A percentile compares a stretch with the other conserved stretches of the same genome.
These are phyloP conservation scores for Neurospora terricola DNA, from an alignment of 495 filamentous ascomycete genomes.

Conservation along the genomic window DNA sequence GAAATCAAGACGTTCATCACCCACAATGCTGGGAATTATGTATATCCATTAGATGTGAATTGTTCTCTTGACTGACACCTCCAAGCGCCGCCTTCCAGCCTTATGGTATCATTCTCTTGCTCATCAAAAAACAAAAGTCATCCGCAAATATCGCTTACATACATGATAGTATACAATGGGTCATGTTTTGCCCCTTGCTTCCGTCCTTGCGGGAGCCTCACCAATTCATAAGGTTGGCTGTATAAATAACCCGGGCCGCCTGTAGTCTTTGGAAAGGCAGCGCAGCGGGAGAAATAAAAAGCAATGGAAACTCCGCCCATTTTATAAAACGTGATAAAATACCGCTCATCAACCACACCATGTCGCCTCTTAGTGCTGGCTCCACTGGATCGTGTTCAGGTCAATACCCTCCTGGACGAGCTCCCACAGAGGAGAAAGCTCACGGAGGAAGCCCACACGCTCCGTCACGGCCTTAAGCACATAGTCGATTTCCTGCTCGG, in stretches of 20 bases:
- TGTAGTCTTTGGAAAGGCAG: not conserved
- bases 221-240: not conserved
- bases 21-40: not conserved
- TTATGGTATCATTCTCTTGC: constrained; percentile 12
- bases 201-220: not conserved
- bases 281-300: not conserved
- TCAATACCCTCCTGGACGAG: constrained; percentile 95
- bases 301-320: not conserved
- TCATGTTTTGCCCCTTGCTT: not conserved
- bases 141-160: constrained; percentile 4
- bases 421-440: constrained; percentile 96
- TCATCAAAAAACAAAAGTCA: constrained; percentile 1
- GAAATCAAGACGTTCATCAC: not conserved
- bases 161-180: constrained; percentile 6
- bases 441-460: constrained; percentile 82
- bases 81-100: not conserved
- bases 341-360: not conserved
- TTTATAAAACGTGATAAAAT: not conserved
- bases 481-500: constrained; percentile 92
- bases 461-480: constrained; percentile 89
- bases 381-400: constrained; percentile 96
- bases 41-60: not conserved
- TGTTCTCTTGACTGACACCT: not conserved
- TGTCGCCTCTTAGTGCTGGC: constrained; percentile 57
- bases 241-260: not conserved